Percentiles rank a stretch among this genome's conserved stretches.
Evolutionary conservation across 140 eudicot genomes (phyloP).

Genomic region (Senecio squalidus): DNA sequence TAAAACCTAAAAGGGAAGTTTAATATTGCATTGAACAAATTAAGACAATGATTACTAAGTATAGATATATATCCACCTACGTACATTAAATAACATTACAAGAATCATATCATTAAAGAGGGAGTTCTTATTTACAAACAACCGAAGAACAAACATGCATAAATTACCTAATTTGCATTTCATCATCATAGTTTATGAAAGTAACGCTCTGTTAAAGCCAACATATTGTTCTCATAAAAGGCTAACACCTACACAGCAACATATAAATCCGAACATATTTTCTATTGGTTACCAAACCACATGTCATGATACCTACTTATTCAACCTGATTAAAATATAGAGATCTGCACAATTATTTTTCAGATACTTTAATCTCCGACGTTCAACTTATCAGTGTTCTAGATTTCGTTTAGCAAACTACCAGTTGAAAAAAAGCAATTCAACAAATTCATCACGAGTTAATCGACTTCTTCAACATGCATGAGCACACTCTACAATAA

Average conservation of each 20-base stretch:
- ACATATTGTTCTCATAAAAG: background rate
- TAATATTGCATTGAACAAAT: slow-evolving; percentile 7
- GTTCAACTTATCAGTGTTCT: background rate
- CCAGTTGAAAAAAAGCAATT: background rate
- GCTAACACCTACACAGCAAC: slow-evolving; percentile 15
- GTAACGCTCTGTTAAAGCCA: slow-evolving; percentile 3
- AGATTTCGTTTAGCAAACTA: background rate
- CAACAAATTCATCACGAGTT: too few relatives aligned
- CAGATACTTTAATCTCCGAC: background rate
- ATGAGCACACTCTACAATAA: too few relatives aligned
- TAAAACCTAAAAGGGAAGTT: slow-evolving; percentile 2
- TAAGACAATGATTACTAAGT: background rate
- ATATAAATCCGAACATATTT: background rate
- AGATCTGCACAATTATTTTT: background rate
- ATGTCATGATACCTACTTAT: slow-evolving; percentile 1
- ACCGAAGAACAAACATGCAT: background rate
- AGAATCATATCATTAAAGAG: slow-evolving; percentile 4
- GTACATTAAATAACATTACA: background rate
- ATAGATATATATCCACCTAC: too few relatives aligned
- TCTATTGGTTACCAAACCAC: slow-evolving; percentile 1
- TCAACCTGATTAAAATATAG: background rate
- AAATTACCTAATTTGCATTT: slow-evolving; percentile 1
- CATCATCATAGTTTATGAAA: background rate
- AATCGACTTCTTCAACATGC: too few relatives aligned
- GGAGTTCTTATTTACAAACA: background rate